These are phyloP conservation scores for Pseudogymnoascus sp. DNA, from an alignment of 2,329 filamentous ascomycete genomes.

Conservation along the genomic window DNA sequence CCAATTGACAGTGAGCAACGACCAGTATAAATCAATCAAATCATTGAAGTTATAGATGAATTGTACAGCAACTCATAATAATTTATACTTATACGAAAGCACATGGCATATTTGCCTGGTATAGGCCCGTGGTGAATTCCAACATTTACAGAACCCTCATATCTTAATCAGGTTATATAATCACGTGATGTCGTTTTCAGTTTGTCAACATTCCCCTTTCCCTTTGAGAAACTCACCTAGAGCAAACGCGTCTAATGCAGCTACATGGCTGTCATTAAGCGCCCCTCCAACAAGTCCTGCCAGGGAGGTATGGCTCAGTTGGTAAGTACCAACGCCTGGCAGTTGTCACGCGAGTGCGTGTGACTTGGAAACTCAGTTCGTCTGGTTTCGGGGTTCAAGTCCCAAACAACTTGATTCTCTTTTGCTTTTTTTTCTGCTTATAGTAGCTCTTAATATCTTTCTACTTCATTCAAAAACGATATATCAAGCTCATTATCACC, in stretches of 20 bases:
- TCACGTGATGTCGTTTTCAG: background rate
- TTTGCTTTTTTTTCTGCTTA: background rate
- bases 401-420: background rate
- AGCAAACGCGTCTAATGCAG: background rate
- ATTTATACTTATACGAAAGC: background rate
- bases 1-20: background rate
- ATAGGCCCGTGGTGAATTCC: background rate
- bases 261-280: background rate
- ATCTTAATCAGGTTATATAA: background rate
- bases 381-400: conserved; percentile 4
- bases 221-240: background rate
- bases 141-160: background rate
- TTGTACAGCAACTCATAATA: background rate
- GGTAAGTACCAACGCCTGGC: conserved; percentile 1
- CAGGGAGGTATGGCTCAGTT: conserved; percentile 7
- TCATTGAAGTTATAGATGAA: background rate
- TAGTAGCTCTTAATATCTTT: background rate
- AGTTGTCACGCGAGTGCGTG: conserved; percentile 3
- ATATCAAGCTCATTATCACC: background rate
- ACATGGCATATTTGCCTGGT: background rate
- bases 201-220: background rate
- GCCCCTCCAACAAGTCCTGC: background rate
- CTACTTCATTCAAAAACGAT: background rate
- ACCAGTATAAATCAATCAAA: background rate
- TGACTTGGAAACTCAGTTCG: conserved; percentile 7